These are phyloP conservation scores for Syzygium aqueum DNA, from an alignment of 345 rosid genomes.

Conservation along the genomic window DNA sequence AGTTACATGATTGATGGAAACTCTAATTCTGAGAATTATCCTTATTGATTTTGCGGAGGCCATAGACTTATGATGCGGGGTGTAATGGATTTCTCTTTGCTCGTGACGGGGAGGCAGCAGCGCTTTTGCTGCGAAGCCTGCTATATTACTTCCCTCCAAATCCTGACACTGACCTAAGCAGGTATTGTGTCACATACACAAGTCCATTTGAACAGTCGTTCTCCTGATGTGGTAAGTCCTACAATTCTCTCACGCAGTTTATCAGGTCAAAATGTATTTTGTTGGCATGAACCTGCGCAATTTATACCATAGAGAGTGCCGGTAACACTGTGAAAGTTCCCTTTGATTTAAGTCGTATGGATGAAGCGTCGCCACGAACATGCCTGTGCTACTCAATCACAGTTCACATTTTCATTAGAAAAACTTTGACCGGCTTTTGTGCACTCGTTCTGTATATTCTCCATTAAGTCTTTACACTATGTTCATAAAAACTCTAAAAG, in stretches of 20 bases:
- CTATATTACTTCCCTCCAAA: constrained; percentile 83
- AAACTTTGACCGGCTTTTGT: neutral
- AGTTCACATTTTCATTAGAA: neutral
- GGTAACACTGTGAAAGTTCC: neutral
- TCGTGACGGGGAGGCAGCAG: constrained; percentile 48
- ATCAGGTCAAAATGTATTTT: neutral
- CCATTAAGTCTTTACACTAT: neutral
- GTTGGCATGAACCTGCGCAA: neutral
- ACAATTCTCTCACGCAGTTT: neutral
- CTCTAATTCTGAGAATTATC: neutral
- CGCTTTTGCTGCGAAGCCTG: constrained; percentile 63
- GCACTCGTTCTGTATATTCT: neutral
- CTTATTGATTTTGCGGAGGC: constrained; percentile 40
- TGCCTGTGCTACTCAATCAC: neutral
- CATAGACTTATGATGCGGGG: constrained; percentile 95
- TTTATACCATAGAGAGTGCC: neutral
- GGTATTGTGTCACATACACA: constrained; percentile 18
- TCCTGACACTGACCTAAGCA: constrained; percentile 58
- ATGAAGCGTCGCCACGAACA: neutral
- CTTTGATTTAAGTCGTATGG: neutral
- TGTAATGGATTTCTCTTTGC: constrained; percentile 86
- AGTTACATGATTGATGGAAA: neutral
- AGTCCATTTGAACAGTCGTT: neutral
- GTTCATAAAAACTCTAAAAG: neutral
- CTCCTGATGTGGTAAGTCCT: neutral